Evolutionary conservation across 2,329 filamentous ascomycete species (phyloP), one percentile per base, ranked within the genome.

Genomic region (Beauveria asiatica): DNA sequence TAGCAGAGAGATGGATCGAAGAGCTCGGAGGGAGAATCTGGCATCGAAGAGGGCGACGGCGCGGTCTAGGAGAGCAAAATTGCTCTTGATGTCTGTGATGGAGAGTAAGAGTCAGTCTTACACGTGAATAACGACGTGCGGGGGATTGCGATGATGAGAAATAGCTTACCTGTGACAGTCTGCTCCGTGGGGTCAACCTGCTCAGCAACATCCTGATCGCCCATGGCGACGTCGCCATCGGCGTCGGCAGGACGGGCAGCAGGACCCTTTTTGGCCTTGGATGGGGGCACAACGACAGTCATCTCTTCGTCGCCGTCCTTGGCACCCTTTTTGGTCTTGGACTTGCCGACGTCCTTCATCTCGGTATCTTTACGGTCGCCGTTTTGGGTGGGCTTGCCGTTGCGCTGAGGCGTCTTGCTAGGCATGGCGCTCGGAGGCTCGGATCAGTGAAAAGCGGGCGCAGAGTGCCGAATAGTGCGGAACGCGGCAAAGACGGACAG

Each of bases 1-100:
- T 73, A 97, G 87, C 59, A 92, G 92, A 45, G 94, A 96, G 77
- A 97, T 96, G 68, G 92, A 96, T 69, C 94, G 89, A 65, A 99
- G 84, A 63, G 94, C 94, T 71, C 94, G 86, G 65, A 99, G 88
- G 61, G 93, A 91, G 77, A 97, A 99, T 79, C 94, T 87, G 62
- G 92, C 86, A 76, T 99, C 94, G 74, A 97, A 99, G 68, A 95
- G 85, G 65, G 87, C 82, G 65, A 99, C 93, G 66, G 92, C 94
- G 70, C 92, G 89, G 70, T 97, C 92, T 70, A 99, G 83, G 65
- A 99, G 83, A 57, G 85, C 84, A 72, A 97, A 97, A 77, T 95
- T 97, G 81, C 84, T 87, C 77, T 92, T 94, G 78, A 99, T 96
- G 75, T 97, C 94, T 97, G 27, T 19, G 3, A 41, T 37, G 30